Percentiles rank a stretch among this genome's conserved stretches.
Conservation (phyloP, 805 yeast genomes). For the Peterozyma xylosa region DNA sequence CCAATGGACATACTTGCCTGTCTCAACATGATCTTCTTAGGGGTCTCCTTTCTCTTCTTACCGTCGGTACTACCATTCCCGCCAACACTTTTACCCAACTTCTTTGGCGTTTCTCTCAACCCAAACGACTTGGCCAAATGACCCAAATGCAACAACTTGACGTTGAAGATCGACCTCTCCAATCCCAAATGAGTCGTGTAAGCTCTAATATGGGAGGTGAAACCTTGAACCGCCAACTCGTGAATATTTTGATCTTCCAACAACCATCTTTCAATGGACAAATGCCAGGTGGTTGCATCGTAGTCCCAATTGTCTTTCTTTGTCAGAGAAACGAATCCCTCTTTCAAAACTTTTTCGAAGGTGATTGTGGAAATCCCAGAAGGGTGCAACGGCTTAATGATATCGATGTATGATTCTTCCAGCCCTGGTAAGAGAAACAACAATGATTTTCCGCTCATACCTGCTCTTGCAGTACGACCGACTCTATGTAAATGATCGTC, state of each 20-base stretch:
- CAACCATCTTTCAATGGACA: slow-evolving; percentile 83
- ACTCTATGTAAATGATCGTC: slow-evolving; percentile 96
- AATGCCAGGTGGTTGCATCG: slow-evolving; percentile 94
- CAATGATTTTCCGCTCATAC: slow-evolving; percentile 69
- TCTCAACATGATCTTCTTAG: slow-evolving; percentile 66
- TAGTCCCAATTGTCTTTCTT: slow-evolving; percentile 65
- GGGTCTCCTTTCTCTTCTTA: slow-evolving; percentile 52
- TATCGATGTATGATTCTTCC: slow-evolving; percentile 77
- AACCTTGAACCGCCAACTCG: slow-evolving; percentile 70
- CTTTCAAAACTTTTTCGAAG: slow-evolving; percentile 33
- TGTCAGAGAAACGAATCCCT: slow-evolving; percentile 18
- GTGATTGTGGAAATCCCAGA: slow-evolving; percentile 41
- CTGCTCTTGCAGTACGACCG: slow-evolving; percentile 99
- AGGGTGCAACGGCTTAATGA: slow-evolving; percentile 50
- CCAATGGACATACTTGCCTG: slow-evolving; percentile 54
- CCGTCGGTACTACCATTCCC: slow-evolving; percentile 23
- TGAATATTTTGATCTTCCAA: slow-evolving; percentile 57
- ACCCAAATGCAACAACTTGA: slow-evolving; percentile 81
- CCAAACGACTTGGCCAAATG: slow-evolving; percentile 95
- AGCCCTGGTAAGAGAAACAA: slow-evolving; percentile 81
- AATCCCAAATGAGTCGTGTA: slow-evolving; percentile 87
- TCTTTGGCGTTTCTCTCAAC: slow-evolving; percentile 88
- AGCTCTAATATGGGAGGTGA: slow-evolving; percentile 85
- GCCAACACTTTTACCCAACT: slow-evolving; percentile 41
- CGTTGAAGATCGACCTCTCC: slow-evolving; percentile 77